phyloP scores from a whole-genome alignment of 2,329 filamentous ascomycete genomes.

The Aureobasidium mangrovei region DNA sequence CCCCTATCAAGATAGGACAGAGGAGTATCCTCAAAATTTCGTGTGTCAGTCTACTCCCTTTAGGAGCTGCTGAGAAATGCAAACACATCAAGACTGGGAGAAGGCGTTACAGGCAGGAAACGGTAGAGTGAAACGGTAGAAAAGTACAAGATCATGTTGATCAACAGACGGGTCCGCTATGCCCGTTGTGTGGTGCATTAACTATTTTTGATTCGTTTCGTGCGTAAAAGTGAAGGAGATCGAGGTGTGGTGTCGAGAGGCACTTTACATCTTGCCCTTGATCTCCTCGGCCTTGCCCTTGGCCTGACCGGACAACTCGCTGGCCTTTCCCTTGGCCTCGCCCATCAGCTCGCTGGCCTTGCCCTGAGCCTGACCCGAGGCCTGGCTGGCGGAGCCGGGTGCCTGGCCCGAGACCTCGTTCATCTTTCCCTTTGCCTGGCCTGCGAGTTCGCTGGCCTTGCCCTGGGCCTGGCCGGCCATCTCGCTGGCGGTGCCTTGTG shows the following conservation, averaged over 20 bases:
- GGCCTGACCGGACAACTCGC: conserved; percentile 30
- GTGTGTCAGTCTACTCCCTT: too few relatives aligned
- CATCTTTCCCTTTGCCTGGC: conserved; percentile 38
- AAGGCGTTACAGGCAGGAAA: too few relatives aligned
- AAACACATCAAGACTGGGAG: too few relatives aligned
- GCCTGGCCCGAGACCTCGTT: conserved; percentile 34
- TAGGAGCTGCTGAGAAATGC: too few relatives aligned
- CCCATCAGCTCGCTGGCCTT: conserved; percentile 33
- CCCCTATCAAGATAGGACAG: too few relatives aligned
- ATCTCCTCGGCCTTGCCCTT: conserved; percentile 31
- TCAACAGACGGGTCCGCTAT: not conserved
- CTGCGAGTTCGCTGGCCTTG: conserved; percentile 30
- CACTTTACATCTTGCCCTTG: conserved; percentile 19
- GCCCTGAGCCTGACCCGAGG: conserved; percentile 28
- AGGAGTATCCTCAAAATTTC: too few relatives aligned
- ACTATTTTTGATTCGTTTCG: not conserved
- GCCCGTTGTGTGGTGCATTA: not conserved
- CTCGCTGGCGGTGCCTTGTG: conserved; percentile 33
- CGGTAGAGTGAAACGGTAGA: too few relatives aligned
- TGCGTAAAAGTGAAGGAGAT: not conserved
- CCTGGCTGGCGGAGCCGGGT: conserved; percentile 26
- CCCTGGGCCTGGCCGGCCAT: conserved; percentile 34
- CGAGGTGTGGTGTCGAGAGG: not conserved
- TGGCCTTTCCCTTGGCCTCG: conserved; percentile 37
- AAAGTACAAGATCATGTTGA: not conserved